Conservation (phyloP, 352 stramenopile genomes). For the Blastocystis sp. region DNA sequence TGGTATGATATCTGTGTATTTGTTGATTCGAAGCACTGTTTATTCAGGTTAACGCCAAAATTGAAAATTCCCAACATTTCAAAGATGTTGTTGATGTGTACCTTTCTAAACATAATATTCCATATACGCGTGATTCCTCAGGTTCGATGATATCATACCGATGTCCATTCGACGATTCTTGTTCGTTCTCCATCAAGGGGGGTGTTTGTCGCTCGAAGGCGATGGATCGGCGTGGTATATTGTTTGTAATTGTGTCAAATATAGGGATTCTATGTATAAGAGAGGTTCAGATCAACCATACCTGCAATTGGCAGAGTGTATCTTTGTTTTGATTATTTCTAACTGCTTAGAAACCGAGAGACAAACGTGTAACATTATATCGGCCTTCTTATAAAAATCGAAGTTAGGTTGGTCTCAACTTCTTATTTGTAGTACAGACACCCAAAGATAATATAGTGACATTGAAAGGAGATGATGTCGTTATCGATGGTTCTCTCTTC, state of each 20-base stretch:
- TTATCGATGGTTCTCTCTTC: background rate
- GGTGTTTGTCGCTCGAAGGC: conserved; percentile 17
- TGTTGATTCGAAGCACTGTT: background rate
- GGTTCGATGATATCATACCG: conserved; percentile 18
- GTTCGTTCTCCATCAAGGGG: conserved; percentile 35
- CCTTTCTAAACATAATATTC: conserved; percentile 55
- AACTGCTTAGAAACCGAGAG: conserved; percentile 1
- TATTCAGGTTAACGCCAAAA: background rate
- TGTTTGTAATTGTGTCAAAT: background rate
- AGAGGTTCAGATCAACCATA: background rate
- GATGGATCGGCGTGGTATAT: background rate
- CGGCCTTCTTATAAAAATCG: conserved; percentile 40
- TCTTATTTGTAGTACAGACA: background rate
- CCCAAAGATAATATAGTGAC: too few species aligned
- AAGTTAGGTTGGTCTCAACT: background rate
- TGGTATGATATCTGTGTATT: background rate
- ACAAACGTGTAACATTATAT: conserved; percentile 32
- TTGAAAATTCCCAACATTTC: conserved; percentile 17
- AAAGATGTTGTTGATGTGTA: conserved; percentile 23
- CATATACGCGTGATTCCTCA: conserved; percentile 20
- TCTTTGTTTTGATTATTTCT: background rate
- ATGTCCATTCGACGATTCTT: conserved; percentile 24
- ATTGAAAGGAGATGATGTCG: background rate
- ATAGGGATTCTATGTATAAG: background rate
- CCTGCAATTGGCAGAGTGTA: conserved; percentile 25